Conservation (phyloP, 352 stramenopile species). For the Thalassiosira oceanica region DNA sequence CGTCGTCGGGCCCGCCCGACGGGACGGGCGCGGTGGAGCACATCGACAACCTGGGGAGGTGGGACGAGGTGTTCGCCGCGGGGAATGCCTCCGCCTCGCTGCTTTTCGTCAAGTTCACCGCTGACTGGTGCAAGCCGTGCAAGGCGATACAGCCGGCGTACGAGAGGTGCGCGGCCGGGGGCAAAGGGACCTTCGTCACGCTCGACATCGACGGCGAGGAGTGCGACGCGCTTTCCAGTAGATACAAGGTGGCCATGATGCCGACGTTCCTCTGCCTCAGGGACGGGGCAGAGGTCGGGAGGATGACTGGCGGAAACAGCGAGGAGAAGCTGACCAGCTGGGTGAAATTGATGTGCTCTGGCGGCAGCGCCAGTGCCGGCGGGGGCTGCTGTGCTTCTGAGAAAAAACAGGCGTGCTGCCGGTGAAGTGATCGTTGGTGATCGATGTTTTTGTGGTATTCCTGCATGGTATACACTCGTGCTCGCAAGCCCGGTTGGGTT, state of each 20-base stretch:
- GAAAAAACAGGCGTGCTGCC: too few relatives aligned
- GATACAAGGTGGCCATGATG: slow-evolving; percentile 77
- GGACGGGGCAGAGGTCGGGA: slow-evolving; percentile 49
- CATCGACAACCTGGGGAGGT: slow-evolving; percentile 10
- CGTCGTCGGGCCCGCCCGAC: neutral
- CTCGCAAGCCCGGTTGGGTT: too few relatives aligned
- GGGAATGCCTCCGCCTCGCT: neutral
- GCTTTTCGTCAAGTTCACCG: slow-evolving; percentile 75
- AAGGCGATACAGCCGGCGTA: slow-evolving; percentile 66
- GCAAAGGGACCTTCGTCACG: slow-evolving; percentile 45
- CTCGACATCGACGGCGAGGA: slow-evolving; percentile 80
- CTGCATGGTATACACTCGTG: too few relatives aligned
- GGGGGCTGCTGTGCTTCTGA: too few relatives aligned
- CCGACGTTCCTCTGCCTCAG: slow-evolving; percentile 81
- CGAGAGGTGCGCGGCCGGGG: slow-evolving; percentile 25
- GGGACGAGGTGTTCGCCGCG: slow-evolving; percentile 8
- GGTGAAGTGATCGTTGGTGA: too few relatives aligned
- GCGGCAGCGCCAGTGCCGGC: too few relatives aligned
- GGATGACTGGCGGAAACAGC: slow-evolving; percentile 59
- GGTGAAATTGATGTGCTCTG: slow-evolving; percentile 24
- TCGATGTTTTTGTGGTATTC: too few relatives aligned
- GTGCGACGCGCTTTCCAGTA: slow-evolving; percentile 66
- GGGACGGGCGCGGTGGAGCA: slow-evolving; percentile 5
- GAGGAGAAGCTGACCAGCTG: slow-evolving; percentile 30
- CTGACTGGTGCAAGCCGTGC: slow-evolving; percentile 75